A percentile compares a stretch with the other conserved stretches of the same genome.
Conservation (phyloP, 208 protist species). For the Naegleria fowleri region DNA sequence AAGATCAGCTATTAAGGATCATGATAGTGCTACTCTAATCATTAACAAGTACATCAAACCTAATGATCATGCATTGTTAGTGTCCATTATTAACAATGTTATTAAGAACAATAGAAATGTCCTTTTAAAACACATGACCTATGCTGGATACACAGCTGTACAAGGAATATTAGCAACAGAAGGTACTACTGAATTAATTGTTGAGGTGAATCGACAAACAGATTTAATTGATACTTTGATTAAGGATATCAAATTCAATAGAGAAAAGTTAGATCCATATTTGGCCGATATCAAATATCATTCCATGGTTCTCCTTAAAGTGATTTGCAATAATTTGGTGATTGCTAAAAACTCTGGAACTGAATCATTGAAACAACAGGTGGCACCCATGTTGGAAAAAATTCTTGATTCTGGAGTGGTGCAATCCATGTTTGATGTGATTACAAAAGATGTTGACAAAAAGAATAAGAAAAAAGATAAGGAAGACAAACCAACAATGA, state of each 20-base stretch:
- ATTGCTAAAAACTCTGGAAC: not conserved
- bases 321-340: not conserved
- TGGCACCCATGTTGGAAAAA: not conserved
- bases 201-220: not conserved
- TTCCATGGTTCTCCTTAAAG: not conserved
- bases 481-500: not conserved
- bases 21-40: not conserved
- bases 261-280: not conserved
- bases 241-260: not conserved
- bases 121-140: not conserved
- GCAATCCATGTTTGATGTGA: not conserved
- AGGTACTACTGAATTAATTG: not conserved
- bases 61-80: not conserved
- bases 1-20: not conserved
- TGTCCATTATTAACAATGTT: not conserved
- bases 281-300: not conserved
- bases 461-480: not conserved
- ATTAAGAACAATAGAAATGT: not conserved
- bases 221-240: not conserved
- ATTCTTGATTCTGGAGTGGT: not conserved
- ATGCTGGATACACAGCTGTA: not conserved
- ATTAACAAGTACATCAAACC: not conserved
- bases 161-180: not conserved
- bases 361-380: not conserved
- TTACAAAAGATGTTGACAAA: not conserved